phyloP scores from a whole-genome alignment of 1,139 yeast genomes.

The Magnusiomyces fungicola region DNA sequence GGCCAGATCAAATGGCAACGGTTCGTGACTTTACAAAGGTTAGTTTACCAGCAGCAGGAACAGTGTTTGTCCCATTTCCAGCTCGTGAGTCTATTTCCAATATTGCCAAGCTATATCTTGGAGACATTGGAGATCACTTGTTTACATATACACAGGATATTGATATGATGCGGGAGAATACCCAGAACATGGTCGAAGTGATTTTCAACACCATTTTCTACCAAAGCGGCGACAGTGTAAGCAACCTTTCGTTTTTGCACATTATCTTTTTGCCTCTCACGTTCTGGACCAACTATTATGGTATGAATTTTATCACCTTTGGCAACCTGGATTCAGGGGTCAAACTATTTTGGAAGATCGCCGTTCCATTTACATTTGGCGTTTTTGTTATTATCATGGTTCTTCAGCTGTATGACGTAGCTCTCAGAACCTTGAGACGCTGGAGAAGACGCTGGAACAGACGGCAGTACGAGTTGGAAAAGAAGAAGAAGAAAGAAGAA shows the following conservation, averaged over 20 bases:
- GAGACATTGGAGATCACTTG: constrained; percentile 49
- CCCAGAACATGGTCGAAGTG: constrained; percentile 42
- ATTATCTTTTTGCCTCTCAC: constrained; percentile 48
- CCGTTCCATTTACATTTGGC: constrained; percentile 42
- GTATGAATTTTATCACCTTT: constrained; percentile 49
- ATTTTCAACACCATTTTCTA: constrained; percentile 49
- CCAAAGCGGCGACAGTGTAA: constrained; percentile 46
- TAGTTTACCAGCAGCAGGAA: too few species aligned
- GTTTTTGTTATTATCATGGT: constrained; percentile 30
- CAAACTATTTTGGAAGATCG: constrained; percentile 45
- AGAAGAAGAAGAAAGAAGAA: constrained; percentile 10
- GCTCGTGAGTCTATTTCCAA: constrained; percentile 34
- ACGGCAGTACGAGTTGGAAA: constrained; percentile 11
- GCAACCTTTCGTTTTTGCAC: constrained; percentile 43
- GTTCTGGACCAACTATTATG: constrained; percentile 51
- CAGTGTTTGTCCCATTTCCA: too few species aligned
- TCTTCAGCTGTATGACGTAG: constrained; percentile 17
- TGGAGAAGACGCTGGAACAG: constrained; percentile 10
- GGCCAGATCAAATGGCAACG: background rate
- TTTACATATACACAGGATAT: constrained; percentile 44
- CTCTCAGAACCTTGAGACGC: constrained; percentile 6
- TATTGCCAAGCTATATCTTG: constrained; percentile 39
- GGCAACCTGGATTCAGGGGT: constrained; percentile 40
- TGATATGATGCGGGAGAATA: constrained; percentile 44
- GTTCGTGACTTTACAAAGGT: background rate